Conservation (phyloP, 306 rosid genomes). For the Vigna trinervia region DNA sequence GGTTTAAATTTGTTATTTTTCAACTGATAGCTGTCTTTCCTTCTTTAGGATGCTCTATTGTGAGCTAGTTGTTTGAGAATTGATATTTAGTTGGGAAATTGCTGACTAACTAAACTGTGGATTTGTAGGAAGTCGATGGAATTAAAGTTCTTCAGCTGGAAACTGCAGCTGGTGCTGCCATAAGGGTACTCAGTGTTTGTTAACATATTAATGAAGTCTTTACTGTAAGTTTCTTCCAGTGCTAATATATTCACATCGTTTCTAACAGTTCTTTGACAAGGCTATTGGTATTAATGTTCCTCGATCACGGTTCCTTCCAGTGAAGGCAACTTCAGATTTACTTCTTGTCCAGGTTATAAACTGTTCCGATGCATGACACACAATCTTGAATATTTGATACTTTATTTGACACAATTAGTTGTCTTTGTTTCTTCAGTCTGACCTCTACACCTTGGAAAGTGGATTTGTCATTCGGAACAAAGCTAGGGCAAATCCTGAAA, state of each 20-base stretch:
- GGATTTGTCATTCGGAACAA: constrained; percentile 74
- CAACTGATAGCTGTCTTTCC: constrained; percentile 25
- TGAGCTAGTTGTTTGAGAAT: constrained; percentile 25
- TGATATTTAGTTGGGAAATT: constrained; percentile 36
- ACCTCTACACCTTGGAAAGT: constrained; percentile 80
- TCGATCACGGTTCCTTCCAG: constrained; percentile 96
- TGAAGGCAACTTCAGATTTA: constrained; percentile 97
- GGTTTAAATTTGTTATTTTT: constrained; percentile 54
- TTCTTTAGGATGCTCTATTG: constrained; percentile 7
- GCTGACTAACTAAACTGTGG: constrained; percentile 37
- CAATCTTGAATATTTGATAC: constrained; percentile 27
- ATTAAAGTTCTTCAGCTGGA: constrained; percentile 95
- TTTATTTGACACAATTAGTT: constrained; percentile 30
- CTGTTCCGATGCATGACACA: constrained; percentile 33
- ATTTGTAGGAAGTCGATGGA: constrained; percentile 90
- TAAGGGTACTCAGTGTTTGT: constrained; percentile 64
- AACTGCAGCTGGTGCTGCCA: constrained; percentile 99
- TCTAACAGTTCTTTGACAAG: constrained; percentile 78
- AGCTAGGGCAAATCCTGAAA: constrained; percentile 77
- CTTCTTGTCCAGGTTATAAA: constrained; percentile 91
- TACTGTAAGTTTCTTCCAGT: constrained; percentile 22
- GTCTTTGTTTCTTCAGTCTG: constrained; percentile 66
- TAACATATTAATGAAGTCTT: constrained; percentile 16
- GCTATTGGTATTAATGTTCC: constrained; percentile 95
- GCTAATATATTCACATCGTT: constrained; percentile 31